Percentiles rank a stretch among this genome's conserved stretches.
Evolutionary conservation across 352 stramenopile genomes (phyloP).

Genomic region (Peronospora tabacina): DNA sequence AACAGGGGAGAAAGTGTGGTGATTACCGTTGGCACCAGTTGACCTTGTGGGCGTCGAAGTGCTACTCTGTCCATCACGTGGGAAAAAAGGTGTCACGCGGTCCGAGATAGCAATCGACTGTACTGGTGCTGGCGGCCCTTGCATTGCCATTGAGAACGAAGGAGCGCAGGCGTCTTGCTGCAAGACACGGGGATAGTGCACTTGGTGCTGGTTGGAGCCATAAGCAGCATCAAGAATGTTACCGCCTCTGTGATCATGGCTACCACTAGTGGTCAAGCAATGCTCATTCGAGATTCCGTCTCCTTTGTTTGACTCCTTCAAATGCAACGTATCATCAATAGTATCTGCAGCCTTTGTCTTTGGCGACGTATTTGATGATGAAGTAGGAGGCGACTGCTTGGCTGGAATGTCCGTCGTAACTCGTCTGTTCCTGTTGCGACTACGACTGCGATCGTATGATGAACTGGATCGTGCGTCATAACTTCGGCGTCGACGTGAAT

Average conservation of each 20-base stretch:
- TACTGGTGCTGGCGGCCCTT: constrained; percentile 5
- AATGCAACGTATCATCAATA: neutral
- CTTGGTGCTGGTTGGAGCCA: constrained; percentile 12
- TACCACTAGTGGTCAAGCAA: neutral
- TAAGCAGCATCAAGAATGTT: constrained; percentile 1
- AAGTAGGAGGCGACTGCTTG: constrained; percentile 3
- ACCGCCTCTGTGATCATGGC: constrained; percentile 3
- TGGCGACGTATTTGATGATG: neutral
- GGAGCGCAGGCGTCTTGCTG: constrained; percentile 7
- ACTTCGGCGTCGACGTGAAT: constrained; percentile 11
- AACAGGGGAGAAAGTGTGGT: constrained; percentile 9
- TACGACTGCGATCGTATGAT: constrained; percentile 17
- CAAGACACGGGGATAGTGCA: constrained; percentile 7
- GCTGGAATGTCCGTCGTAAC: neutral
- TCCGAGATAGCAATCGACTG: constrained; percentile 12
- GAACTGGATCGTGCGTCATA: constrained; percentile 18
- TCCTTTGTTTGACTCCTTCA: constrained; percentile 3
- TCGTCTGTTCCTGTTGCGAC: constrained; percentile 5
- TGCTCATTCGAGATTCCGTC: constrained; percentile 2
- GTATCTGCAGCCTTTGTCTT: constrained; percentile 5
- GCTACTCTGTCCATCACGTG: constrained; percentile 9
- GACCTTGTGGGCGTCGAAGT: constrained; percentile 7
- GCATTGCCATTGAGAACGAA: constrained; percentile 13
- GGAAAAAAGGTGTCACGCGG: constrained; percentile 13
- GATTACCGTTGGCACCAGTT: constrained; percentile 4